Percentiles rank a stretch among this genome's conserved stretches.
These are phyloP conservation scores for Graphilbum ipis-grandicollis DNA, from an alignment of 2,329 filamentous ascomycete species.

Conservation along the genomic window DNA sequence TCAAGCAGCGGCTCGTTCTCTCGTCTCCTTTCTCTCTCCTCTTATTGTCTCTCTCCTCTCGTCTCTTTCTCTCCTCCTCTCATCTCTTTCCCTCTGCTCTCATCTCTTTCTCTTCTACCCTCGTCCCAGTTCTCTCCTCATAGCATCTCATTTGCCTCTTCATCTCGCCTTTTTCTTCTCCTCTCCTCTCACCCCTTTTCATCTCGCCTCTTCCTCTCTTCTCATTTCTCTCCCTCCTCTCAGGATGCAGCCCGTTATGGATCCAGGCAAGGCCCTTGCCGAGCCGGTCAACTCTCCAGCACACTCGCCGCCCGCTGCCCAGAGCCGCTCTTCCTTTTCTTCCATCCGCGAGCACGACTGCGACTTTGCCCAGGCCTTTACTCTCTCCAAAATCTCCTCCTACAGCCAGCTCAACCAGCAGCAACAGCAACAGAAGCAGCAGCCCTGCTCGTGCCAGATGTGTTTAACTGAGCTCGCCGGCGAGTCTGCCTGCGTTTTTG, in stretches of 20 bases:
- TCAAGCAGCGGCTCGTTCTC: neutral
- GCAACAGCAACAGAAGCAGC: conserved; percentile 9
- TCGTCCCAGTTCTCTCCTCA: no score
- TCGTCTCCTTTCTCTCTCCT: conserved; percentile 7
- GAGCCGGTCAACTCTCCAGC: no score
- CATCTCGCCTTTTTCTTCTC: neutral
- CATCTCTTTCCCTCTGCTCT: neutral
- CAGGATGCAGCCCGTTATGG: neutral
- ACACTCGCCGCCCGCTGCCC: conserved; percentile 4
- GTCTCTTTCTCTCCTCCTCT: conserved; percentile 6
- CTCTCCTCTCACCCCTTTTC: neutral
- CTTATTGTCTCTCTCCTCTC: conserved; percentile 1
- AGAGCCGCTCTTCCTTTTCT: conserved; percentile 38
- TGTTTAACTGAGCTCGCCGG: conserved; percentile 13
- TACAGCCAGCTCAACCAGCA: neutral
- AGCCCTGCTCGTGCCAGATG: no score
- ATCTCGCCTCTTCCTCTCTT: neutral
- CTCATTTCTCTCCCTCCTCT: neutral
- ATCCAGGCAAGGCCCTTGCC: conserved; percentile 3
- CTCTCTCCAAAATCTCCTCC: conserved; percentile 39
- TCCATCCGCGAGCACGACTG: conserved; percentile 43
- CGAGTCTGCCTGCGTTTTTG: no score
- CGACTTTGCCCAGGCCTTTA: conserved; percentile 44
- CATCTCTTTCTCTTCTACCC: neutral
- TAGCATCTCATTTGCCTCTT: no score